A percentile compares a stretch with the other conserved stretches of the same genome.
Evolutionary conservation across 2,329 filamentous ascomycete species (phyloP).

Genomic region (Paecilomyces dactylethromorphus): DNA sequence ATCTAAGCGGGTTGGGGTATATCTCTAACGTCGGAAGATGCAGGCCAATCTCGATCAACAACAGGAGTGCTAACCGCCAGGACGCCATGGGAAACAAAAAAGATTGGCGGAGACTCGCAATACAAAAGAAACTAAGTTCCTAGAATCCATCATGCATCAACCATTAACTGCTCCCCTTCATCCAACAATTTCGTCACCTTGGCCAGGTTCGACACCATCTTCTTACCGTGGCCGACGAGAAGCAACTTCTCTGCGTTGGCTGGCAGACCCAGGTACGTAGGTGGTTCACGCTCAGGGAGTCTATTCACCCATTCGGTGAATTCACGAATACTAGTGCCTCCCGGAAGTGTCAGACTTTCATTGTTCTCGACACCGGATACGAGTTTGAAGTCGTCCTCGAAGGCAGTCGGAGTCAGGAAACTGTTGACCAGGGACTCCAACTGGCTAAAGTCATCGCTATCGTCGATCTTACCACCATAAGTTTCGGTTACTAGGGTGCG

Average conservation of each 20-base stretch:
- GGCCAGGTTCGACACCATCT: slow-evolving; percentile 75
- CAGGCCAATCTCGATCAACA: not conserved
- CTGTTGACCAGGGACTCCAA: slow-evolving; percentile 67
- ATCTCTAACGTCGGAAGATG: not conserved
- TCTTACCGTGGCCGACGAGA: slow-evolving; percentile 77
- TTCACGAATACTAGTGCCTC: slow-evolving; percentile 73
- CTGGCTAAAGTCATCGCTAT: slow-evolving; percentile 73
- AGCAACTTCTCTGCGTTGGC: slow-evolving; percentile 95
- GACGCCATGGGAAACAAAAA: slow-evolving; percentile 1
- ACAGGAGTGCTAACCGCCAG: not conserved
- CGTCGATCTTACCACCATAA: slow-evolving; percentile 96
- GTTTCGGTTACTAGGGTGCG: slow-evolving; percentile 85
- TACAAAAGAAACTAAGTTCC: slow-evolving; percentile 5
- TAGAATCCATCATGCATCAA: slow-evolving; percentile 43
- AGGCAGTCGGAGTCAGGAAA: slow-evolving; percentile 80
- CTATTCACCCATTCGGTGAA: slow-evolving; percentile 89
- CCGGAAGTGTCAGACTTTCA: slow-evolving; percentile 64
- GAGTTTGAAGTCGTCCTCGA: slow-evolving; percentile 86
- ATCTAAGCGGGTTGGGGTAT: not conserved
- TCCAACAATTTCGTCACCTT: slow-evolving; percentile 83
- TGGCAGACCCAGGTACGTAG: slow-evolving; percentile 87
- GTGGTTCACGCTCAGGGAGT: slow-evolving; percentile 89
- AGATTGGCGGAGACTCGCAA: not conserved
- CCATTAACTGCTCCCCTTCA: slow-evolving; percentile 86
- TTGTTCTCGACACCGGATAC: slow-evolving; percentile 61